Evolutionary conservation across 2,329 filamentous ascomycete genomes (phyloP), one percentile per base, ranked within the genome.

Genomic region (Annulohypoxylon truncatum): DNA sequence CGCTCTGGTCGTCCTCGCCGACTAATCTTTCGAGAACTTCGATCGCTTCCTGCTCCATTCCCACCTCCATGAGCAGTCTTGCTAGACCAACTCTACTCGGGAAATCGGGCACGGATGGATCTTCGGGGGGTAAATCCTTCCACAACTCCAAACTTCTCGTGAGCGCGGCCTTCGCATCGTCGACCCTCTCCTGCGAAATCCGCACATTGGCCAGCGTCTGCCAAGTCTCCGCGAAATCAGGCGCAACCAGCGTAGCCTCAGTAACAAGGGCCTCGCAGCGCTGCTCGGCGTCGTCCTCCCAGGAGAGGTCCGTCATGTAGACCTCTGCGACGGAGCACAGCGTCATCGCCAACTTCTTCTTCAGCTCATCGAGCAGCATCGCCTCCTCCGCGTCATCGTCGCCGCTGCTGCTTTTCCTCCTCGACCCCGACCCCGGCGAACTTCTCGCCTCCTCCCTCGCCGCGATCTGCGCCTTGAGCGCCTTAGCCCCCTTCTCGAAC

Each of bases 241-340:
- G 94, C 63, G 92, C 92, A 66, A 96, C 88, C 73, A 97, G 83
- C 61, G 96, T 90, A 24, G 96, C 96, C 82, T 99, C 94, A 4
- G 94, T 97, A 69, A 98, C 88, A 64, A 97, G 88, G 4, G 88
- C 83, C 80, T 99, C 95, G 82, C 96, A 99, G 71, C 90, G 88
- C 71, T 87, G 83, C 82, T 99, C 96, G 4, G 95, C 96, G 76
- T 97, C 94, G 55, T 90, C 89, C 80, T 97, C 94, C 93, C 87
- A 96, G 74, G 92, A 96, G 73, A 98, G 82, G 82, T 99, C 96
- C 9, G 96, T 99, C 96, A 99, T 99, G 83, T 97, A 99, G 52
- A 99, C 93, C 82, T 99, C 96, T 5, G 93, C 90, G 66, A 98
- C 93, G 26, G 92, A 93, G 79, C 96, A 99, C 33, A 99, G 85